Evolutionary conservation across 441 rosid species (phyloP), one percentile per base, ranked within the genome.

Genomic region (Erodium texanum): DNA sequence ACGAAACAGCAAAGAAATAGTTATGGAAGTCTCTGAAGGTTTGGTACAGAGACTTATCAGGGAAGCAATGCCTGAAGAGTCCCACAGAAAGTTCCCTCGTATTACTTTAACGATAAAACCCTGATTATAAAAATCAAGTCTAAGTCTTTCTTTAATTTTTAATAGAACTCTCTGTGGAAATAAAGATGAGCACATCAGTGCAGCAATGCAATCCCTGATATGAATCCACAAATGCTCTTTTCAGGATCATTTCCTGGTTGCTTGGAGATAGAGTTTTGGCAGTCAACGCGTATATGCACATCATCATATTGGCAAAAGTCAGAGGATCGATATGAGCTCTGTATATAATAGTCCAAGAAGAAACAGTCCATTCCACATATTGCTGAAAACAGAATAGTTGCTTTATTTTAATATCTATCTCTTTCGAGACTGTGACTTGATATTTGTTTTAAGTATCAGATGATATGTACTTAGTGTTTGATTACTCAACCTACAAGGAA

Each of bases 241-340:
- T 19, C 24, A 56, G 12, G 62, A 56, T 20, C 18, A 9, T 7
- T 56, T 56, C 24, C 24, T 56, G 14, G 18, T 56, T 19, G 3
- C 24, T 56, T 56, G 24, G 62, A 4, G 24, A 2, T 19, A 14
- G 8, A 19, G 62, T 56, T 56, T 56, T 56, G 62, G 20, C 24
- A 56, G 20, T 56, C 62, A 20, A 56, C 24, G 12, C 24, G 62
- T 20, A 56, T 56, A 20, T 6, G 62, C 8, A 20, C 23, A 56
- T 10, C 62, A 56, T 56, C 62, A 56, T 56, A 19, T 54, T 18
- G 23, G 9, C 61, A 54, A 54, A 54, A 54, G 61, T 54, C 61
- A 54, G 16, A 19, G 23, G 23, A 54, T 34, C 9, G 8, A 3
- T 7, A 34, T 34, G 38, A 34, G 38, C 38, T 34, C 38, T 0